Conservation (phyloP, 208 protist species). For the Borovskyia barvae region DNA sequence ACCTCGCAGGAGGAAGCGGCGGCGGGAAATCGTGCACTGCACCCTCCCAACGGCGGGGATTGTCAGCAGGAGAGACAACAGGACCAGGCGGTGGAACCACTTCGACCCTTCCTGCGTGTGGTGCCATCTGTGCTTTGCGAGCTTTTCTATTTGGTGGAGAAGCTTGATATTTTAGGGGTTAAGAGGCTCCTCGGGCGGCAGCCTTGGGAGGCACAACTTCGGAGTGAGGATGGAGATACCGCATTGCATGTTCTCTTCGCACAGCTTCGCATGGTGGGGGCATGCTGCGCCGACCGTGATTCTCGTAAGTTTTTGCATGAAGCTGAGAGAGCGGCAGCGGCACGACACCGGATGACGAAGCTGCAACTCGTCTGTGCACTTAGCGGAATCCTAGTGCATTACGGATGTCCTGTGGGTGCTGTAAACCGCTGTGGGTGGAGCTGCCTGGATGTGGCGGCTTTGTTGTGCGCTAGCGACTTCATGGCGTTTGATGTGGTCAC, state of each 20-base stretch:
- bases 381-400: conserved; percentile 43
- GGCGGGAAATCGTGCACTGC: too few species aligned
- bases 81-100: too few species aligned
- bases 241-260: conserved; percentile 50
- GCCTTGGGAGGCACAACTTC: conserved; percentile 21
- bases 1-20: too few species aligned
- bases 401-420: conserved; percentile 28
- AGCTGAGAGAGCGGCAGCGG: background rate
- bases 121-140: conserved; percentile 47
- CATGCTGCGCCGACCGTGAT: background rate
- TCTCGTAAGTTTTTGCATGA: conserved; percentile 1
- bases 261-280: conserved; percentile 4
- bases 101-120: background rate
- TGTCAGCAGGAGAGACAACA: too few species aligned
- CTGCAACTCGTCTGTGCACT: conserved; percentile 45
- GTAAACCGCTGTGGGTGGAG: conserved; percentile 40
- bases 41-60: too few species aligned
- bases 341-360: conserved; percentile 19
- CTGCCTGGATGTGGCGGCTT: conserved; percentile 60
- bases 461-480: conserved; percentile 13
- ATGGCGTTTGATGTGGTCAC: conserved; percentile 48
- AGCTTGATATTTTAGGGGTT: conserved; percentile 53
- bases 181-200: conserved; percentile 30
- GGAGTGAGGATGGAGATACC: conserved; percentile 62
- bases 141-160: conserved; percentile 59